A percentile compares a stretch with the other conserved stretches of the same genome.
Conservation (phyloP, 2,329 filamentous ascomycete genomes). For the Aspergillus amoenus region DNA sequence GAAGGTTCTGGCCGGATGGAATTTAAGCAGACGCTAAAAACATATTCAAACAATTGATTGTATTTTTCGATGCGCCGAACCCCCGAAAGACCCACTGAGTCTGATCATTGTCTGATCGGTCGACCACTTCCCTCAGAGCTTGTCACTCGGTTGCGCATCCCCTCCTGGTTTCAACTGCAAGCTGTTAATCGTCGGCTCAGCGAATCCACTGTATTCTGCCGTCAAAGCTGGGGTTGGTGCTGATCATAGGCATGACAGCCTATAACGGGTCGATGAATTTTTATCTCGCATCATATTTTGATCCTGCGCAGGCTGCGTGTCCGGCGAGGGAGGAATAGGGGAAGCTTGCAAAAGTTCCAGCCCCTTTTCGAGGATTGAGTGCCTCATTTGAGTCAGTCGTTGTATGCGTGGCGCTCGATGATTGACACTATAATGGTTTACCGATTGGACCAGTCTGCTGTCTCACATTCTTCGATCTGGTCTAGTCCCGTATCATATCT, state of each 20-base stretch:
- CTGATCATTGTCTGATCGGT: not conserved
- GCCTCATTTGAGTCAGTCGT: not conserved
- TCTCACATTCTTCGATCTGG: conserved; percentile 15
- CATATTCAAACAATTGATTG: not conserved
- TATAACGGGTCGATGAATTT: not conserved
- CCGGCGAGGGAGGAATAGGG: not conserved
- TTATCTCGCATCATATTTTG: conserved; percentile 1
- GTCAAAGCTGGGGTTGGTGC: not conserved
- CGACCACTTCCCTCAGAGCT: not conserved
- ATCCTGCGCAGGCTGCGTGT: not conserved
- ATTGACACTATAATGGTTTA: conserved; percentile 16
- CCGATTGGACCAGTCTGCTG: conserved; percentile 7
- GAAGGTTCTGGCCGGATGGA: conserved; percentile 3
- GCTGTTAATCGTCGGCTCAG: not conserved
- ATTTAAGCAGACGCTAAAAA: not conserved
- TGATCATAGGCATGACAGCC: not conserved
- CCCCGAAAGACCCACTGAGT: not conserved
- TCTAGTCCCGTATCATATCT: conserved; percentile 3
- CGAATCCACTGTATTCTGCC: not conserved
- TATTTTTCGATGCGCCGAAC: not conserved
- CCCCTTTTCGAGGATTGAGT: conserved; percentile 10
- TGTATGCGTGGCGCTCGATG: conserved; percentile 15
- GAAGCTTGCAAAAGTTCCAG: not conserved
- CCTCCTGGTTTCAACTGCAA: not conserved
- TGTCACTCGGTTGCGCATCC: not conserved